Evolutionary conservation across 2,329 filamentous ascomycete species (phyloP), one percentile per base, ranked within the genome.

Genomic region (Diaporthe citrichinensis): DNA sequence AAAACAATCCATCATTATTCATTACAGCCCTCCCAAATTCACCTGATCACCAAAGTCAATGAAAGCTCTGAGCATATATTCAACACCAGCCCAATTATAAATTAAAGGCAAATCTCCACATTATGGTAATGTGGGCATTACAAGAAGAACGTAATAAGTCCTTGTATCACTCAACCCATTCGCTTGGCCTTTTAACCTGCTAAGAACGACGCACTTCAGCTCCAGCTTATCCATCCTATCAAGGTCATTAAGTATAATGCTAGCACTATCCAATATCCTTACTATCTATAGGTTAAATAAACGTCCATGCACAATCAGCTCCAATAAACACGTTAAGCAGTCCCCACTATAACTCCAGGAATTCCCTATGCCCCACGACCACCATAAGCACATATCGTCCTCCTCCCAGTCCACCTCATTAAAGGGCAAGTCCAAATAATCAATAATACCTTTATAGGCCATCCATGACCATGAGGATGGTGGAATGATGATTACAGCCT

Each of bases 381-480:
- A 73, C 15, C 39, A 31, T 44, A 44, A 65, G 8, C 9, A 8
- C 2, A 73, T 68, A 5, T 68, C 55, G 4, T 53, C 10, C 28
- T 59, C 31, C 53, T 72, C 68, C 71, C 71, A 73, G 8, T 73
- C 41, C 23, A 73, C 57, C 15, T 53, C 23, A 20, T 36, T n/a
- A n/a, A 73, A 73, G 3, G 39, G 53, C 14, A 39, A n/a, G 20
- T 23, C 15, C 41, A 73, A 20, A 34, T 61, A 73, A 3, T 41
- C 31, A 8, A 73, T 65, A 5, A 23, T 20, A 23, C 57, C 71
- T 20, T 36, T 49, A 9, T 65, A 55, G 2, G 71, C 44, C 71
- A 73, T 65, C 71, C 71, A 73, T 8, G 71, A 73, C 71, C 57
- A 73, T 7, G 71, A 49, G 10, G 71, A 58, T 9, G 49, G 72